A percentile compares a stretch with the other conserved stretches of the same genome.
Evolutionary conservation across 176 grass and related monocot genomes (phyloP).

Genomic region (Typha latifolia): DNA sequence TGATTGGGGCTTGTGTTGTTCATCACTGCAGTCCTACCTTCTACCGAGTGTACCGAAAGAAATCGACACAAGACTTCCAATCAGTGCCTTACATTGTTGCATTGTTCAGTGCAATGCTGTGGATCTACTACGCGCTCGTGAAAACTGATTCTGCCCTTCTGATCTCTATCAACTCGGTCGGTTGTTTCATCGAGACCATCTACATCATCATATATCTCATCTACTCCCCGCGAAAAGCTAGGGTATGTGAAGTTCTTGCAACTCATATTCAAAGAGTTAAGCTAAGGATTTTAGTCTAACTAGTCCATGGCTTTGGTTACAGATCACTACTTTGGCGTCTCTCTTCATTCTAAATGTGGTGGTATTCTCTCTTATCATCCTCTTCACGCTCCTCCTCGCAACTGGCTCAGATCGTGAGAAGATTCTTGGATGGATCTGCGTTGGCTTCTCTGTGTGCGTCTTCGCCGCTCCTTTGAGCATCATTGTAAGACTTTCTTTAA

Average conservation of each 20-base stretch:
- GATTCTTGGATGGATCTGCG: too few species aligned
- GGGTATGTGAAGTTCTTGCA: slow-evolving; percentile 5
- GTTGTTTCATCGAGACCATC: slow-evolving; percentile 47
- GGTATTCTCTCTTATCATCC: too few species aligned
- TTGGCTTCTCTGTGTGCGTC: too few species aligned
- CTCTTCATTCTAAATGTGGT: too few species aligned
- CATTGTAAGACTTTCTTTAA: too few species aligned
- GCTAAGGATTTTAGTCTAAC: too few species aligned
- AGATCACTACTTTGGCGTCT: too few species aligned
- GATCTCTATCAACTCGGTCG: slow-evolving; percentile 67
- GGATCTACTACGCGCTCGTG: slow-evolving; percentile 74
- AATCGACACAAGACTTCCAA: slow-evolving; percentile 80
- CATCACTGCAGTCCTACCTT: slow-evolving; percentile 59
- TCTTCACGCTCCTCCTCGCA: too few species aligned
- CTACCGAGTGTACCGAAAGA: slow-evolving; percentile 76
- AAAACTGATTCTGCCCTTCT: slow-evolving; percentile 59
- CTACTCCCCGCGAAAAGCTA: slow-evolving; percentile 47
- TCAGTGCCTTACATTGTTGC: slow-evolving; percentile 80
- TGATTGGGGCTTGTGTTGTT: background rate
- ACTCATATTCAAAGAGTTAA: too few species aligned
- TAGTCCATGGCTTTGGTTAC: too few species aligned
- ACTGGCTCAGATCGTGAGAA: too few species aligned
- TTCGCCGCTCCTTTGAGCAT: too few species aligned
- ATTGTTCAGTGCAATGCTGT: slow-evolving; percentile 79
- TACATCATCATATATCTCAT: slow-evolving; percentile 62